A percentile compares a stretch with the other conserved stretches of the same genome.
These are phyloP conservation scores for Syzygium oleosum DNA, from an alignment of 345 rosid species.

Conservation along the genomic window DNA sequence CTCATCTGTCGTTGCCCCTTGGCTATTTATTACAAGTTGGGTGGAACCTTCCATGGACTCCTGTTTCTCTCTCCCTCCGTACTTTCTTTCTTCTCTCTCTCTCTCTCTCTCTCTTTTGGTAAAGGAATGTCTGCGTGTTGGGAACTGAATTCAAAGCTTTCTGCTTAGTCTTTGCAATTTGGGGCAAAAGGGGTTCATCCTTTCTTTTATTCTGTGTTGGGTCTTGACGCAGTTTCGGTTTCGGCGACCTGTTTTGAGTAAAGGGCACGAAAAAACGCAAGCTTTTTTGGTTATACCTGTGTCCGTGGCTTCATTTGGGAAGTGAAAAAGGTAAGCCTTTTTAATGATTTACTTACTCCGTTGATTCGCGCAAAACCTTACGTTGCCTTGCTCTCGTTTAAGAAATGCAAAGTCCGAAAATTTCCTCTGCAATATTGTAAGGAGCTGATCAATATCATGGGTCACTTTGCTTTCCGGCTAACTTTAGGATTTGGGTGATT, in stretches of 20 bases:
- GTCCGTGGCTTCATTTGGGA: background rate
- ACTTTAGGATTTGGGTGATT: background rate
- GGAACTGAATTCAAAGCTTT: background rate
- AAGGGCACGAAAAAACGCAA: background rate
- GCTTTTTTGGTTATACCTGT: background rate
- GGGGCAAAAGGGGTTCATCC: background rate
- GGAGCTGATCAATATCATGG: background rate
- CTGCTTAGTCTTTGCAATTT: background rate
- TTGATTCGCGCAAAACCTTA: background rate
- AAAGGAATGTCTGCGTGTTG: conserved; percentile 2
- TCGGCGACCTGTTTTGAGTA: background rate
- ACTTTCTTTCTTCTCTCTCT: background rate
- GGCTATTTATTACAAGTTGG: background rate
- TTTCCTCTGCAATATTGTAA: background rate
- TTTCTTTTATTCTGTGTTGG: background rate
- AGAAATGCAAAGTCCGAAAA: background rate
- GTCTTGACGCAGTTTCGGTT: background rate
- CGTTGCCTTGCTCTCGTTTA: background rate
- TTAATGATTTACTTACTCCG: background rate
- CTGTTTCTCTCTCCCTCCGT: background rate
- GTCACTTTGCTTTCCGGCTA: background rate
- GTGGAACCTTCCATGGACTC: background rate
- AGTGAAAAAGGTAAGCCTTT: background rate
- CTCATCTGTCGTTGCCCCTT: background rate
- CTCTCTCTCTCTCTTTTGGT: background rate